These are phyloP conservation scores for Xylaria hypoxylon DNA, from an alignment of 2,329 filamentous ascomycete genomes.

Conservation along the genomic window DNA sequence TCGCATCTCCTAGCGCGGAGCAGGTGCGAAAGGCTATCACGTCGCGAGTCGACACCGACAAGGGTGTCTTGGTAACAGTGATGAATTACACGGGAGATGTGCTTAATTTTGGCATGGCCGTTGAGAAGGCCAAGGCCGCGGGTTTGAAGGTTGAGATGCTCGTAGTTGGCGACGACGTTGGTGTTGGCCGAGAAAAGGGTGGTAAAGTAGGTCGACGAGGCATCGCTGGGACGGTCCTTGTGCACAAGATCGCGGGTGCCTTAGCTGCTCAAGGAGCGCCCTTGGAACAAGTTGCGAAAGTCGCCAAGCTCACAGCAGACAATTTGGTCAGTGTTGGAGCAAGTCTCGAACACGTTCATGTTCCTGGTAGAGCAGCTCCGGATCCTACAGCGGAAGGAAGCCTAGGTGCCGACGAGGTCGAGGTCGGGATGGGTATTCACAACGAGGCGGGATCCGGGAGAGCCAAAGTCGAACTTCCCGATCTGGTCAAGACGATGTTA, in stretches of 20 bases:
- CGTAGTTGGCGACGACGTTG: constrained; percentile 91
- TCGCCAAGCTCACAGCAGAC: constrained; percentile 76
- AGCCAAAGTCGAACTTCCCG: constrained; percentile 63
- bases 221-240: constrained; percentile 89
- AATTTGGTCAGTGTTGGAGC: constrained; percentile 89
- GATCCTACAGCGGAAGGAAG: constrained; percentile 64
- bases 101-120: constrained; percentile 92
- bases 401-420: constrained; percentile 68
- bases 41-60: constrained; percentile 74
- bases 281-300: constrained; percentile 76
- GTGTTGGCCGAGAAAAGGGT: constrained; percentile 81
- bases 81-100: constrained; percentile 96
- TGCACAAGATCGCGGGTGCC: constrained; percentile 91
- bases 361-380: constrained; percentile 76
- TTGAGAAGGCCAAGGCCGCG: constrained; percentile 88
- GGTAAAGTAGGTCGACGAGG: constrained; percentile 94
- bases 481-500: constrained; percentile 74
- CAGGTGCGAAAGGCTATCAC: constrained; percentile 84
- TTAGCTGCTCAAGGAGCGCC: constrained; percentile 77
- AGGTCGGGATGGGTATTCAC: constrained; percentile 82
- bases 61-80: constrained; percentile 87
- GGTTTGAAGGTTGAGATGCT: constrained; percentile 87
- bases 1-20: constrained; percentile 83
- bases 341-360: constrained; percentile 90
- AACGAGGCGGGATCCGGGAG: constrained; percentile 72